These are phyloP conservation scores for Myxozyma udenii DNA, from an alignment of 805 yeast species.

Conservation along the genomic window DNA sequence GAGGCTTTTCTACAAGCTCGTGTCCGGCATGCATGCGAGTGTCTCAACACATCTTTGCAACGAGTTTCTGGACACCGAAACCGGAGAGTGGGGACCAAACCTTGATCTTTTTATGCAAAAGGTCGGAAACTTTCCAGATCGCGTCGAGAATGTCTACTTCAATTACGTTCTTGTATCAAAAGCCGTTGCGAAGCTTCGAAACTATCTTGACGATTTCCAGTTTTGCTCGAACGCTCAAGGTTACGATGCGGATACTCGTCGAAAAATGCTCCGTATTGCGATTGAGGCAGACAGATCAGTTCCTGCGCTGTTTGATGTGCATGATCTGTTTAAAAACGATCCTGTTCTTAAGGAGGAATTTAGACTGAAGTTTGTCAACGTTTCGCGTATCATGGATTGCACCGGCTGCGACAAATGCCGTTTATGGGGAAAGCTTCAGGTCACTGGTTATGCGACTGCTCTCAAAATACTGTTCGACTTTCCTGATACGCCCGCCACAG, in stretches of 20 bases:
- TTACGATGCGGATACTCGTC: slow-evolving; percentile 48
- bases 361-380: slow-evolving; percentile 79
- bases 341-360: slow-evolving; percentile 74
- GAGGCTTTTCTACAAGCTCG: slow-evolving; percentile 76
- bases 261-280: slow-evolving; percentile 44
- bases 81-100: slow-evolving; percentile 83
- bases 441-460: slow-evolving; percentile 97
- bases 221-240: slow-evolving; percentile 43
- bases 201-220: slow-evolving; percentile 50
- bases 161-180: slow-evolving; percentile 85
- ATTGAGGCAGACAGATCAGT: slow-evolving; percentile 35
- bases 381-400: slow-evolving; percentile 93
- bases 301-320: slow-evolving; percentile 45
- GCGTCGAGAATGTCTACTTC: slow-evolving; percentile 85
- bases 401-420: slow-evolving; percentile 98
- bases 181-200: slow-evolving; percentile 66
- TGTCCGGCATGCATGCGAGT: slow-evolving; percentile 93
- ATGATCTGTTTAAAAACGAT: slow-evolving; percentile 46
- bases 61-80: slow-evolving; percentile 67
- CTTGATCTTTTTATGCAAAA: slow-evolving; percentile 77
- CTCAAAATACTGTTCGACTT: slow-evolving; percentile 83
- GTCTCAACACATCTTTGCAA: slow-evolving; percentile 89
- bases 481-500: slow-evolving; percentile 46
- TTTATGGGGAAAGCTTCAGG: slow-evolving; percentile 96
- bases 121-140: slow-evolving; percentile 86